Conservation (phyloP, 2,329 filamentous ascomycete species). For the Endothia cerciana region DNA sequence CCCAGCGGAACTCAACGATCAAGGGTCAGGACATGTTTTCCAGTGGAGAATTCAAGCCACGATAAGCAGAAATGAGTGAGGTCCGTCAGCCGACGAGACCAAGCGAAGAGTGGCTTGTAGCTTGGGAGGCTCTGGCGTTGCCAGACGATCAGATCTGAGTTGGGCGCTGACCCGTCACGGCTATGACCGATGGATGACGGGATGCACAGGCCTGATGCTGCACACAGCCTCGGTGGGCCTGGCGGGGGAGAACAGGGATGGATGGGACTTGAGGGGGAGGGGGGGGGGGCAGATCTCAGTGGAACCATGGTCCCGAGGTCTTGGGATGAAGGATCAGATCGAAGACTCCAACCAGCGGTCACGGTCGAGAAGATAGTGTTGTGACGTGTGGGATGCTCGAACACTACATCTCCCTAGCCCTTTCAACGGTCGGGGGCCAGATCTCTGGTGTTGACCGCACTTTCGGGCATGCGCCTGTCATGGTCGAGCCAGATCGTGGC, state of each 20-base stretch:
- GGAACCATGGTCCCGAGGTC: neutral
- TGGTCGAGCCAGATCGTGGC: neutral
- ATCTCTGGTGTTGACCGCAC: neutral
- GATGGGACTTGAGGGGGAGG: neutral
- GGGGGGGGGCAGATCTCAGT: neutral
- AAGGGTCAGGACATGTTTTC: neutral
- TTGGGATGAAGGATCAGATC: slow-evolving; percentile 5
- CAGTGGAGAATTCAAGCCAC: neutral
- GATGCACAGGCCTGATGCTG: neutral
- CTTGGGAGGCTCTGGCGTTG: neutral
- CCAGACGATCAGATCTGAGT: neutral
- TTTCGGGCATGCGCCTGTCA: neutral
- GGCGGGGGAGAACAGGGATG: too few relatives aligned
- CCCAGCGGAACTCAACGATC: neutral
- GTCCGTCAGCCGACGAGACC: neutral
- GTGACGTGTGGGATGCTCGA: slow-evolving; percentile 4
- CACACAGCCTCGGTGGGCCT: slow-evolving; percentile 2
- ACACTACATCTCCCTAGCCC: neutral
- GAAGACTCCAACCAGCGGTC: neutral
- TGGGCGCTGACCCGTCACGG: slow-evolving; percentile 5
- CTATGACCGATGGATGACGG: slow-evolving; percentile 4
- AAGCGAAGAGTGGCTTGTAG: neutral
- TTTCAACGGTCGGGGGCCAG: neutral
- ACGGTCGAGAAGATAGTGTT: neutral
- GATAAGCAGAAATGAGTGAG: neutral